Conservation (phyloP, 306 rosid species). For the Prunus padus region DNA sequence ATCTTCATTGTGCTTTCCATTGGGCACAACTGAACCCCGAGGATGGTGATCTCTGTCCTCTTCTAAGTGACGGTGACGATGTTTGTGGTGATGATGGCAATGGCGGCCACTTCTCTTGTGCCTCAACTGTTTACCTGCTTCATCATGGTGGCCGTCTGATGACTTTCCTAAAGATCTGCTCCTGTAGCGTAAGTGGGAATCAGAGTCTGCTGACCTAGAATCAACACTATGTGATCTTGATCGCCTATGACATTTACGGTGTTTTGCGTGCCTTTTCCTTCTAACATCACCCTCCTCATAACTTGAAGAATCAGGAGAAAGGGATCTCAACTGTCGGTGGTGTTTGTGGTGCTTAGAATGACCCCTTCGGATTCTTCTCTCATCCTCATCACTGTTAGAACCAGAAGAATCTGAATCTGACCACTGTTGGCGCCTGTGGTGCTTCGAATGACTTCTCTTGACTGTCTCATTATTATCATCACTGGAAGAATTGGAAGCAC, state of each 20-base stretch:
- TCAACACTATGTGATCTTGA: constrained; percentile 47
- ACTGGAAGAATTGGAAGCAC: constrained; percentile 45
- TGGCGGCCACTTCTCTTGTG: constrained; percentile 40
- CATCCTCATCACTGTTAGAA: constrained; percentile 42
- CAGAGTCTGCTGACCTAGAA: constrained; percentile 48
- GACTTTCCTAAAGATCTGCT: constrained; percentile 50
- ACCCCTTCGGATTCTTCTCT: constrained; percentile 30
- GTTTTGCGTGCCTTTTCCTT: constrained; percentile 42
- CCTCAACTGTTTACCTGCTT: constrained; percentile 29
- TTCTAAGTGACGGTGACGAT: constrained; percentile 24
- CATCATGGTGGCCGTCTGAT: constrained; percentile 52
- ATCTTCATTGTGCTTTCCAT: constrained; percentile 31
- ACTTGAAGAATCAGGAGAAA: constrained; percentile 41
- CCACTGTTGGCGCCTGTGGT: constrained; percentile 30
- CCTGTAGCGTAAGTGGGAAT: constrained; percentile 25
- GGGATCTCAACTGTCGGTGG: constrained; percentile 35
- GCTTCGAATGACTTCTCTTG: constrained; percentile 26
- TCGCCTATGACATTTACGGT: constrained; percentile 45
- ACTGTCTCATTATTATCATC: constrained; percentile 36
- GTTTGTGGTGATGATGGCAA: constrained; percentile 38
- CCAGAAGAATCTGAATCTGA: not conserved
- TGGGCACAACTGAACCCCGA: constrained; percentile 19
- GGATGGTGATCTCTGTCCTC: constrained; percentile 36
- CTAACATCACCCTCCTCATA: constrained; percentile 34
- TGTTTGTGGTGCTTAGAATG: constrained; percentile 53